phyloP scores from a whole-genome alignment of 768 basidiomycete species.

The Amanita phalloides region DNA sequence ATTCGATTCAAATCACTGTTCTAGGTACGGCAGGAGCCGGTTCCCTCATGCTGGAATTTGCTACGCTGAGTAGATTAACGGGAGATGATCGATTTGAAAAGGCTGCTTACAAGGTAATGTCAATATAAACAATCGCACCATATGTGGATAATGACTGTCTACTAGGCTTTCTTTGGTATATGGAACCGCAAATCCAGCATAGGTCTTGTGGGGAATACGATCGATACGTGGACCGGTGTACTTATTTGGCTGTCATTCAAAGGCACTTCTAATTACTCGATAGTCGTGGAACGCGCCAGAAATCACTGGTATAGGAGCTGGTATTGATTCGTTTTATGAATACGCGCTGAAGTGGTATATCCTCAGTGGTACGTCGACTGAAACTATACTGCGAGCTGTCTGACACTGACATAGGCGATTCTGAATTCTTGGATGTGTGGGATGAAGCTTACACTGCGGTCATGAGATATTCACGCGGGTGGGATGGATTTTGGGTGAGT shows the following conservation, averaged over 20 bases:
- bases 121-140: neutral
- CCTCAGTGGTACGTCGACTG: slow-evolving; percentile 45
- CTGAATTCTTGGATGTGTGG: slow-evolving; percentile 76
- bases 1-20: slow-evolving; percentile 2
- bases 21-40: slow-evolving; percentile 88
- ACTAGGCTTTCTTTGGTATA: slow-evolving; percentile 74
- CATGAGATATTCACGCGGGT: slow-evolving; percentile 75
- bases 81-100: slow-evolving; percentile 86
- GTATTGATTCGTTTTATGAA: slow-evolving; percentile 93
- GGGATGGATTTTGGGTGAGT: slow-evolving; percentile 83
- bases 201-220: slow-evolving; percentile 80
- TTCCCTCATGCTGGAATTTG: slow-evolving; percentile 89
- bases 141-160: neutral
- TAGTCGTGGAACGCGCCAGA: slow-evolving; percentile 74
- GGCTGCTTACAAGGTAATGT: slow-evolving; percentile 54
- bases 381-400: neutral
- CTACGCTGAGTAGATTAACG: slow-evolving; percentile 83
- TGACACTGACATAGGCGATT: slow-evolving; percentile 42
- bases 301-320: slow-evolving; percentile 79
- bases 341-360: slow-evolving; percentile 92
- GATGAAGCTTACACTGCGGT: slow-evolving; percentile 73
- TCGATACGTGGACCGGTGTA: slow-evolving; percentile 77
- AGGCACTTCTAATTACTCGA: neutral
- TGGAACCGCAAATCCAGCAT: slow-evolving; percentile 89
- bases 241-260: slow-evolving; percentile 15